Evolutionary conservation across 164 flowering plant genomes (phyloP), one percentile per base, ranked within the genome.

Genomic region (Nymphaea thermarum): DNA sequence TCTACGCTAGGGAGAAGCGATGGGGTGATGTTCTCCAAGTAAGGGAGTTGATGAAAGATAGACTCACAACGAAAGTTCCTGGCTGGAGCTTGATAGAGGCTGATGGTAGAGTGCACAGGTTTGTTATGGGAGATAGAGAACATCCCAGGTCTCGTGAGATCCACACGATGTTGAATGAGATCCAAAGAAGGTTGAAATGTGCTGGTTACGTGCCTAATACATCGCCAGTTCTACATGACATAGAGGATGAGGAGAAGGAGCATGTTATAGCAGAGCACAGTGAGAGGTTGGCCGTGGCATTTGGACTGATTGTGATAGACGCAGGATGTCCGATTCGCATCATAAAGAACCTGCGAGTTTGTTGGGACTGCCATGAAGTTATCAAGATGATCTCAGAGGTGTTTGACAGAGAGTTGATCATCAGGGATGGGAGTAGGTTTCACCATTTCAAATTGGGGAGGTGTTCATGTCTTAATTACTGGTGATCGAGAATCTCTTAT

Each of bases 261-360:
- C 81, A 76, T 57, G 77, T 81, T 16, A 73, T 84, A 64, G 62
- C 66, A 65, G 81, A 78, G 73, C 96, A 89, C 69, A 86, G 91
- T 71, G 93, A 89, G 79, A 89, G 87, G 71, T 80, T 89, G 42
- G 96, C 89, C 18, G 83, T 87, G 71, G 89, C 91, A 18, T 86
- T 75, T 69, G 92, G 92, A 5, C 71, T 87, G 72, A 62, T 86
- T 76, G 84, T 80, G 67, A 79, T 80, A 4, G 76, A 77, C 45
- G 74, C 76, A 0, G 96, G 87, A 57, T 72, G 79, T 55, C 77
- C 71, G 57, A 76, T 87, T 68, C 78, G 89, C 11, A 74, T 89
- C 18, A 73, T 82, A 3, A 89, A 87, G 80, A 87, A 87, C 60
- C 77, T 89, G 75, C 72, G 89, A 18, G 80, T 87, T 4, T 89